These are phyloP conservation scores for Scheffersomyces amazonensis DNA, from an alignment of 805 yeast genomes.

Conservation along the genomic window DNA sequence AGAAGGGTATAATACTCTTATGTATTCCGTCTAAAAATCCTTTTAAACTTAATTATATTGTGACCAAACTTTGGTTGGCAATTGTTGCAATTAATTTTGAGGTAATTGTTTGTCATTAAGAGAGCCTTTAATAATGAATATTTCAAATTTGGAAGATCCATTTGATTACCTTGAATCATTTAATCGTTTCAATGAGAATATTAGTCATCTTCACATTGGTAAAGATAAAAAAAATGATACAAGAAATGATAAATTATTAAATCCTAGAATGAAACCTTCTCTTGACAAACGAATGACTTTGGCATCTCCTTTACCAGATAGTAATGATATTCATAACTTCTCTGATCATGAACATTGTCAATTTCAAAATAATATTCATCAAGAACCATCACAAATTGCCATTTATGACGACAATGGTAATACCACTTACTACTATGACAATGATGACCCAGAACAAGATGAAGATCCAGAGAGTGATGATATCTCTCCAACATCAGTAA, in stretches of 20 bases:
- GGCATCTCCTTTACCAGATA: constrained; percentile 22
- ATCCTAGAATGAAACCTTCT: constrained; percentile 8
- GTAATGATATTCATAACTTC: too few relatives aligned
- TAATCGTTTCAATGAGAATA: not conserved
- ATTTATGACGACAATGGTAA: constrained; percentile 5
- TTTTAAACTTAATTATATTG: too few relatives aligned
- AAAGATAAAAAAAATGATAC: not conserved
- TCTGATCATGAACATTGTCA: not conserved
- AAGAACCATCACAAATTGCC: not conserved
- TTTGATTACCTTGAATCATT: not conserved
- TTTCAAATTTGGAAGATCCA: not conserved
- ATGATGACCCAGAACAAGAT: not conserved
- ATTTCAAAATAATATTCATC: not conserved
- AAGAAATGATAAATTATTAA: constrained; percentile 2
- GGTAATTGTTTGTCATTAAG: too few relatives aligned
- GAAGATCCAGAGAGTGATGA: not conserved
- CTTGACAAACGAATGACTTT: constrained; percentile 13
- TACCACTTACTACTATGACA: not conserved
- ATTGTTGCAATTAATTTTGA: too few relatives aligned
- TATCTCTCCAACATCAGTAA: not conserved
- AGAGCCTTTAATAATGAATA: too few relatives aligned
- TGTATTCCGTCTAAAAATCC: too few relatives aligned
- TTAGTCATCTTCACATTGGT: constrained; percentile 2
- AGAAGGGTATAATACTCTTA: too few relatives aligned
- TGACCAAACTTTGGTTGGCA: too few relatives aligned